Percentiles rank a stretch among this genome's conserved stretches.
Conservation (phyloP, 179 eudicot genomes). For the Drosera spatulata region DNA sequence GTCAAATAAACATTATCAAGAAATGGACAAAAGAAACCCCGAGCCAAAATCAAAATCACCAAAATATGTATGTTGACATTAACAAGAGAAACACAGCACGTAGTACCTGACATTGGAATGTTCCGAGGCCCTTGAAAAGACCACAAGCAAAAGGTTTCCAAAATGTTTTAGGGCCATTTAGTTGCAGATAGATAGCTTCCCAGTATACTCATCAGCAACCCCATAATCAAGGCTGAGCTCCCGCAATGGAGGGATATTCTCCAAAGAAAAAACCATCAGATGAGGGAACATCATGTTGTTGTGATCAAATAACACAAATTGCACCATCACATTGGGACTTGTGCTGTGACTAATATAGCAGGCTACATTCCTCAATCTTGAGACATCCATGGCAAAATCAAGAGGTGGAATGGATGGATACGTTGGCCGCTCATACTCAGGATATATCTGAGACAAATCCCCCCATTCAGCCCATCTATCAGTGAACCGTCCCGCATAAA, state of each 20-base stretch:
- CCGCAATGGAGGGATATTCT: slow-evolving; percentile 88
- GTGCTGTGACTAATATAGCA: slow-evolving; percentile 87
- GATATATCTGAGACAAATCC: slow-evolving; percentile 53
- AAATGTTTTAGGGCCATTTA: too few relatives aligned
- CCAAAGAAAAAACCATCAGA: slow-evolving; percentile 86
- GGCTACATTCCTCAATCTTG: slow-evolving; percentile 83
- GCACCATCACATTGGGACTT: slow-evolving; percentile 84
- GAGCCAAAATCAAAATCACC: too few relatives aligned
- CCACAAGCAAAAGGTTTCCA: too few relatives aligned
- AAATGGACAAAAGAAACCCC: too few relatives aligned
- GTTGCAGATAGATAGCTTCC: too few relatives aligned
- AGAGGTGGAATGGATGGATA: slow-evolving; percentile 65
- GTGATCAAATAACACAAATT: slow-evolving; percentile 78
- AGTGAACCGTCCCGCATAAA: slow-evolving; percentile 67
- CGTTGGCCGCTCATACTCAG: slow-evolving; percentile 54
- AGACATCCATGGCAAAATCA: slow-evolving; percentile 89
- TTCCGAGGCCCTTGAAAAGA: too few relatives aligned
- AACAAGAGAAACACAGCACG: too few relatives aligned
- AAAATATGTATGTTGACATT: too few relatives aligned
- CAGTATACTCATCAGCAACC: slow-evolving; percentile 46
- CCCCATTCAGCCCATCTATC: slow-evolving; percentile 95
- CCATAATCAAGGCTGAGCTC: slow-evolving; percentile 98
- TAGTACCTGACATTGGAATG: too few relatives aligned
- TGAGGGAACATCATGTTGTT: slow-evolving; percentile 64
- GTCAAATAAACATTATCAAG: too few relatives aligned